Conservation (phyloP, 805 yeast species). For the Cephaloascus albidus region DNA sequence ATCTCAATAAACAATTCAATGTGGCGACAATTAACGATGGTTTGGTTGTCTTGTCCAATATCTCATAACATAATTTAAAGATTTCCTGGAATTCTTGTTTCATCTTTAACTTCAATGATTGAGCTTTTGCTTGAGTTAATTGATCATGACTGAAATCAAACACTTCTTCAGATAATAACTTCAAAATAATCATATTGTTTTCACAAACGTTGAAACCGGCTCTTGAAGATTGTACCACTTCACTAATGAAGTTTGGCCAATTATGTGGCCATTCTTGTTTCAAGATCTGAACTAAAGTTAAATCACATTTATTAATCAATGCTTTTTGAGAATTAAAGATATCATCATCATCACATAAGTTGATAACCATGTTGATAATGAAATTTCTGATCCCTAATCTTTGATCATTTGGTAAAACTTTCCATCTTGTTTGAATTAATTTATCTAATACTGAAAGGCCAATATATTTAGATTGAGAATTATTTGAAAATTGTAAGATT, state of each 20-base stretch:
- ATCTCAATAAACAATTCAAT: slow-evolving; percentile 69
- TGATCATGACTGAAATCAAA: slow-evolving; percentile 94
- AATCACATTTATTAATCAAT: slow-evolving; percentile 84
- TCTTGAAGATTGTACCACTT: slow-evolving; percentile 75
- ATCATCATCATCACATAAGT: slow-evolving; percentile 78
- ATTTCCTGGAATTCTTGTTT: slow-evolving; percentile 87
- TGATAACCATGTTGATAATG: slow-evolving; percentile 85
- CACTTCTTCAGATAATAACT: slow-evolving; percentile 87
- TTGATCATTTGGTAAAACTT: slow-evolving; percentile 80
- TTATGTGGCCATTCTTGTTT: slow-evolving; percentile 99
- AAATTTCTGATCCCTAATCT: slow-evolving; percentile 90
- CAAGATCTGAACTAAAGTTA: slow-evolving; percentile 86
- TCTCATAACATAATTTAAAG: slow-evolving; percentile 88
- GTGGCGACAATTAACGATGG: slow-evolving; percentile 82
- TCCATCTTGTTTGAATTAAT: slow-evolving; percentile 89
- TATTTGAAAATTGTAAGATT: slow-evolving; percentile 67
- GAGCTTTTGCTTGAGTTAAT: slow-evolving; percentile 93
- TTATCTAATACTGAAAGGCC: slow-evolving; percentile 87
- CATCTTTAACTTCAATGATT: slow-evolving; percentile 73
- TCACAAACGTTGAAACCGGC: slow-evolving; percentile 91
- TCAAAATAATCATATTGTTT: slow-evolving; percentile 90
- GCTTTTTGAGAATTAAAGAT: slow-evolving; percentile 67
- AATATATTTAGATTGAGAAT: slow-evolving; percentile 85
- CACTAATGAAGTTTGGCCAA: slow-evolving; percentile 97
- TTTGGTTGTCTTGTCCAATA: slow-evolving; percentile 80